These are phyloP conservation scores for Colletotrichum tropicale DNA, from an alignment of 2,329 filamentous ascomycete species.

Conservation along the genomic window DNA sequence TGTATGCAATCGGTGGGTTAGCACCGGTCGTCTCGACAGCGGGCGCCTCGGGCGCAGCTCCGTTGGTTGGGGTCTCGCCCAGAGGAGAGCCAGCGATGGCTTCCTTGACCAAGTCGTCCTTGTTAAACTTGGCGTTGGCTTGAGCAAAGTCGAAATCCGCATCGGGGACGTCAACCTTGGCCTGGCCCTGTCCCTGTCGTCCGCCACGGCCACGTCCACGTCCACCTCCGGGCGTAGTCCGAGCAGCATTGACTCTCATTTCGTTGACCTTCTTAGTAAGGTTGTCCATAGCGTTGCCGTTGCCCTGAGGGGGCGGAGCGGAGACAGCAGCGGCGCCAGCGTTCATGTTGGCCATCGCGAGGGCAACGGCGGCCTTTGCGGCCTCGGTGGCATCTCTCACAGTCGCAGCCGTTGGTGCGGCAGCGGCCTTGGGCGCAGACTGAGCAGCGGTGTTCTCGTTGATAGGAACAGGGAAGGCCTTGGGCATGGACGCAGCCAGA, in stretches of 20 bases:
- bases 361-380: constrained; percentile 78
- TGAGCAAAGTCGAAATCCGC: constrained; percentile 90
- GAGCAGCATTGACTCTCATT: constrained; percentile 70
- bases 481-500: constrained; percentile 50
- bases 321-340: constrained; percentile 32
- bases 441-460: constrained; percentile 27
- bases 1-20: constrained; percentile 65
- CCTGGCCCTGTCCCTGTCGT: constrained; percentile 36
- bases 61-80: constrained; percentile 51
- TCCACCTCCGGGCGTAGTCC: constrained; percentile 36
- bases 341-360: constrained; percentile 76
- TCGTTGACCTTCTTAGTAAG: constrained; percentile 77
- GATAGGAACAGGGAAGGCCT: constrained; percentile 10
- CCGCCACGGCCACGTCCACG: constrained; percentile 54
- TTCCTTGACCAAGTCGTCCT: constrained; percentile 75
- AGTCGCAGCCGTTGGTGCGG: constrained; percentile 35
- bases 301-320: constrained; percentile 24
- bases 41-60: constrained; percentile 36
- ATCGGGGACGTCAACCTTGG: constrained; percentile 86
- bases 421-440: constrained; percentile 27
- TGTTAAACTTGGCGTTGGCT: constrained; percentile 53
- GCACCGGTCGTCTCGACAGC: constrained; percentile 27
- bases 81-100: constrained; percentile 80
- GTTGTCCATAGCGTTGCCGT: constrained; percentile 66
- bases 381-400: constrained; percentile 74